Evolutionary conservation across 305 asterid genomes (phyloP).

Genomic region (Fraxinus albicans): DNA sequence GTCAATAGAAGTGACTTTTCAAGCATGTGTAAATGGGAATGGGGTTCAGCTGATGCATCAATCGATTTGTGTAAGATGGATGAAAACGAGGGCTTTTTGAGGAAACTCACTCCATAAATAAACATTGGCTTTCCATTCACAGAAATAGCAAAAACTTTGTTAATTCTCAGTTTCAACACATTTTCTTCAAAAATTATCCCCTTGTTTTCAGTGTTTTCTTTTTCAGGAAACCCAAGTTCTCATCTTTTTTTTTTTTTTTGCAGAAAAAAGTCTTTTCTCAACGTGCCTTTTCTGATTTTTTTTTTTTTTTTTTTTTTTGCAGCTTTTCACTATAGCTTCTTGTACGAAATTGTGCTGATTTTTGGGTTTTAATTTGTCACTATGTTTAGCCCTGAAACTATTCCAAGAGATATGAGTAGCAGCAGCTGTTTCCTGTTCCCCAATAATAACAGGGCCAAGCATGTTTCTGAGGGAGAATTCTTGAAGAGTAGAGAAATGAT

Average conservation of each 20-base stretch:
- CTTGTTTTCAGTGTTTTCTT: background rate
- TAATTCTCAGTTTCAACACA: slow-evolving; percentile 1
- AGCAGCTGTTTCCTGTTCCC: slow-evolving; percentile 20
- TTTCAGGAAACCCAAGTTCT: background rate
- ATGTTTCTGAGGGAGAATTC: slow-evolving; percentile 27
- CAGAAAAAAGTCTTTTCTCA: no score
- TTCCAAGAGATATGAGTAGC: slow-evolving; percentile 25
- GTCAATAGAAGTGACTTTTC: background rate
- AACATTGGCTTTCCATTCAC: slow-evolving; percentile 4
- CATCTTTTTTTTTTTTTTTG: background rate
- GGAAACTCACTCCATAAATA: slow-evolving; percentile 11
- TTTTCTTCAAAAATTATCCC: background rate
- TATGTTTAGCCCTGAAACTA: slow-evolving; percentile 38
- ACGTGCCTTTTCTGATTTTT: no score
- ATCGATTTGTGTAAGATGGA: background rate
- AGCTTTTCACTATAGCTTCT: background rate
- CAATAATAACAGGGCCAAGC: slow-evolving; percentile 13
- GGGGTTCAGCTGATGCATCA: background rate
- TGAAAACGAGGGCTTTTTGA: slow-evolving; percentile 6
- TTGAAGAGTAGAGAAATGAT: slow-evolving; percentile 29
- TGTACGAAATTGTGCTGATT: background rate
- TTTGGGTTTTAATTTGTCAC: background rate
- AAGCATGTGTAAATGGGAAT: background rate
- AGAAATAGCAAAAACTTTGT: slow-evolving; percentile 1
- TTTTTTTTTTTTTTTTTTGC: background rate